Percentiles rank a stretch among this genome's conserved stretches.
phyloP scores from a whole-genome alignment of 176 grass and related monocot genomes.

The Alloteropsis semialata region DNA sequence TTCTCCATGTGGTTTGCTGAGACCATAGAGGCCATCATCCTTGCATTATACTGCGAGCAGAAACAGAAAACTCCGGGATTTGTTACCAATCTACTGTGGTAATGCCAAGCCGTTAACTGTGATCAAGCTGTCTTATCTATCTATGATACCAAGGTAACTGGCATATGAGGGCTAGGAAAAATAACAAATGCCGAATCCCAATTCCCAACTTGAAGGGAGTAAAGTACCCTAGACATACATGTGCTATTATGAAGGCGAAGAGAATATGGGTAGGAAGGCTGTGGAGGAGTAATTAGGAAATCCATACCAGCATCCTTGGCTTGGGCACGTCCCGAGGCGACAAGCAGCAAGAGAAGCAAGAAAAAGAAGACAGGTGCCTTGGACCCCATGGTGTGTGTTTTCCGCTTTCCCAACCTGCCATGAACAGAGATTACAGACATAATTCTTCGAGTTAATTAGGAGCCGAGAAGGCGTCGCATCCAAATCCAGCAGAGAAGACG shows the following conservation, averaged over 20 bases:
- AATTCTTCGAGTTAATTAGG: background rate
- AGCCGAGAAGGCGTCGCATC: background rate
- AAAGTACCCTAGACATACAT: too few species aligned
- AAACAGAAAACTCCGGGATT: background rate
- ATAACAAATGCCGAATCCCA: too few species aligned
- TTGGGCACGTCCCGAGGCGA: background rate
- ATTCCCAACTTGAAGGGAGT: background rate
- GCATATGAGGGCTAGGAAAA: background rate
- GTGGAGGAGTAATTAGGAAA: background rate
- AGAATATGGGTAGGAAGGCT: background rate
- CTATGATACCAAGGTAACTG: background rate
- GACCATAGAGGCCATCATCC: background rate
- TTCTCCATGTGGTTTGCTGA: background rate
- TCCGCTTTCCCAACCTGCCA: background rate
- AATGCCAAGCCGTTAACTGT: background rate
- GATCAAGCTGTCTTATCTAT: background rate
- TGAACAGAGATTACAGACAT: background rate
- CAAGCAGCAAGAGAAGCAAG: background rate
- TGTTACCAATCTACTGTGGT: background rate
- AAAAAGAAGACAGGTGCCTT: background rate
- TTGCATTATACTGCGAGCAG: background rate
- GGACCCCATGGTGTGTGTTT: background rate
- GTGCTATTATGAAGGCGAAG: background rate
- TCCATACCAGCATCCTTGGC: background rate
- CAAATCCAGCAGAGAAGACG: background rate